Evolutionary conservation across 2,329 filamentous ascomycete genomes (phyloP).

Genomic region (Phialophora chinensis): DNA sequence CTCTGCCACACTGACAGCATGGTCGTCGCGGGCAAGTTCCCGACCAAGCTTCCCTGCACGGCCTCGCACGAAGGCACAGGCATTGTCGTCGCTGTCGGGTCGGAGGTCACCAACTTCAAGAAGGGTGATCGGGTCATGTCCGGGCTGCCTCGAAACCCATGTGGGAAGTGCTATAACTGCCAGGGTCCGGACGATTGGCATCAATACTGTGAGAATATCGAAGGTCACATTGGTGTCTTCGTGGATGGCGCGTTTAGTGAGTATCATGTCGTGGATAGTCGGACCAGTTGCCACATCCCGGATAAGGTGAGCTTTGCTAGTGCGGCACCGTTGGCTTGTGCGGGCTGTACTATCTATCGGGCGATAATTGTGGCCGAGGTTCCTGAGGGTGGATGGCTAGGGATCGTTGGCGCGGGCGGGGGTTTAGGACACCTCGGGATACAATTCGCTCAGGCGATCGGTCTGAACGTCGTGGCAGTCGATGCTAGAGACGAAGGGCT

Average conservation of each 20-base stretch:
- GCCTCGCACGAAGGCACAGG: conserved; percentile 65
- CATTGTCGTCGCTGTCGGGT: conserved; percentile 58
- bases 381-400: conserved; percentile 46
- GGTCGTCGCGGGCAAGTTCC: conserved; percentile 59
- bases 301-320: conserved; percentile 56
- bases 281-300: conserved; percentile 56
- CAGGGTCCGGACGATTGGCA: conserved; percentile 51
- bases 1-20: conserved; percentile 69
- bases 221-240: conserved; percentile 57
- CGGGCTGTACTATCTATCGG: conserved; percentile 60
- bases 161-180: conserved; percentile 61
- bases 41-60: conserved; percentile 57
- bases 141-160: conserved; percentile 60
- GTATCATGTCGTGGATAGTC: conserved; percentile 59
- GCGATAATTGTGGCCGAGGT: conserved; percentile 53
- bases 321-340: conserved; percentile 64
- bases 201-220: conserved; percentile 59
- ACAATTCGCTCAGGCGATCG: conserved; percentile 58
- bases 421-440: conserved; percentile 62
- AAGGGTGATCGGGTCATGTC: conserved; percentile 63
- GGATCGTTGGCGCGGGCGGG: conserved; percentile 58
- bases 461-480: conserved; percentile 60
- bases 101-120: conserved; percentile 51
- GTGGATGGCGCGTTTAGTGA: conserved; percentile 64
- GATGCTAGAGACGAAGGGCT: conserved; percentile 63